phyloP scores from a whole-genome alignment of 345 rosid species.

The Cochlearia excelsa region DNA sequence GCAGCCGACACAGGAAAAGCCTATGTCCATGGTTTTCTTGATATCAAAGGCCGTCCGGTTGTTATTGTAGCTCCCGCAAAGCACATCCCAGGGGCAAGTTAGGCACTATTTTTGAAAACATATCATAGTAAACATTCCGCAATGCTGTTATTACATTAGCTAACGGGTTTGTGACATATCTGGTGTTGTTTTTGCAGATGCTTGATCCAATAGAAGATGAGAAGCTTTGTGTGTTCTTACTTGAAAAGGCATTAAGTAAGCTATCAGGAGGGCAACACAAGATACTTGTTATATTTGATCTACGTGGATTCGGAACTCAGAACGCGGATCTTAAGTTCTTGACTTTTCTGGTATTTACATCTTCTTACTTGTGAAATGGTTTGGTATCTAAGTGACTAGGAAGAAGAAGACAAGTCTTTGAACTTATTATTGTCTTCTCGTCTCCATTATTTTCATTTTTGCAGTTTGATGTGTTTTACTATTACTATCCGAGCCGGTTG shows the following conservation, averaged over 20 bases:
- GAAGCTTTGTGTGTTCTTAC: slow-evolving; percentile 64
- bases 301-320: slow-evolving; percentile 58
- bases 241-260: slow-evolving; percentile 78
- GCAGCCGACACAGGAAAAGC: slow-evolving; percentile 72
- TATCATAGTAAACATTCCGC: not conserved
- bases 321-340: slow-evolving; percentile 76
- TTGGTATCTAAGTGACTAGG: slow-evolving; percentile 10
- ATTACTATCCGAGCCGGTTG: slow-evolving; percentile 84
- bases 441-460: slow-evolving; percentile 8
- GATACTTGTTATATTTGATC: slow-evolving; percentile 77
- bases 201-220: slow-evolving; percentile 67
- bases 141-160: slow-evolving; percentile 4
- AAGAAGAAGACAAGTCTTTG: not conserved
- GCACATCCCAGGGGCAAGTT: slow-evolving; percentile 72
- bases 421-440: slow-evolving; percentile 10
- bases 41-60: slow-evolving; percentile 64
- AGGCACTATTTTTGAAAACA: not conserved
- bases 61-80: slow-evolving; percentile 80
- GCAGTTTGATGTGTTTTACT: slow-evolving; percentile 89
- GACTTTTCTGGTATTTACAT: slow-evolving; percentile 63
- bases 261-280: slow-evolving; percentile 67
- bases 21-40: slow-evolving; percentile 69
- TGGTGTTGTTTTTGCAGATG: slow-evolving; percentile 42
- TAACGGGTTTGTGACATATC: not conserved
- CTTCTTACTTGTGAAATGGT: slow-evolving; percentile 9